Conservation (phyloP, 495 filamentous ascomycete species). For the Talaromyces wortmannii region DNA sequence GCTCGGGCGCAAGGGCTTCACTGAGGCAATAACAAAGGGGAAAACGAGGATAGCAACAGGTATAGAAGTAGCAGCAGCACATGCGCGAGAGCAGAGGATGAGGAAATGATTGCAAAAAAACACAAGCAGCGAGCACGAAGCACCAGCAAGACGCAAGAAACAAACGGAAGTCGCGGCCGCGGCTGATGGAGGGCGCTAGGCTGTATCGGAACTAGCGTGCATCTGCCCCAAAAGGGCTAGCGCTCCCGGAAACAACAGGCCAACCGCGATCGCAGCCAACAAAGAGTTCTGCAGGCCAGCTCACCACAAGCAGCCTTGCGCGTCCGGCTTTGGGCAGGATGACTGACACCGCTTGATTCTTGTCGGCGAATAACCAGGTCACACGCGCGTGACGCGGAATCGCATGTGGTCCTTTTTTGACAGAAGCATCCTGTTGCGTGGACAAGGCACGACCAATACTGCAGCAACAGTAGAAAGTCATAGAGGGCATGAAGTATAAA, state of each 20-base stretch:
- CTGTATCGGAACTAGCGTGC: constrained; percentile 21
- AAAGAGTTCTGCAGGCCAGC: not conserved
- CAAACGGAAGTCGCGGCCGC: not conserved
- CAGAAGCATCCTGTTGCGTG: no score
- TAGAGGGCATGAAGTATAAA: no score
- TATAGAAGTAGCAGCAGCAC: not conserved
- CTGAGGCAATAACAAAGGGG: not conserved
- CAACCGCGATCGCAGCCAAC: not conserved
- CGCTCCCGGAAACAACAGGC: not conserved
- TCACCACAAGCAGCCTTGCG: no score
- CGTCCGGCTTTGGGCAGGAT: not conserved
- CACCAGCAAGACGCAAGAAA: not conserved
- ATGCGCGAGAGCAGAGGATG: not conserved
- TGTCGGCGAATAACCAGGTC: constrained; percentile 4
- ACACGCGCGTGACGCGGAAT: not conserved
- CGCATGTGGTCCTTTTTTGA: no score
- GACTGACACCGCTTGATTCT: not conserved
- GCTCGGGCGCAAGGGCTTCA: not conserved
- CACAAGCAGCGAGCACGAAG: constrained; percentile 6
- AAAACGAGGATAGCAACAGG: not conserved
- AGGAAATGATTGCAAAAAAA: not conserved
- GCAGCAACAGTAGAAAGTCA: no score
- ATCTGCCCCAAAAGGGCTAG: constrained; percentile 3
- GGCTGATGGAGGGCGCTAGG: not conserved
- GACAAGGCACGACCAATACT: no score